These are phyloP conservation scores for Lindgomyces ingoldianus DNA, from an alignment of 495 filamentous ascomycete genomes.

Conservation along the genomic window DNA sequence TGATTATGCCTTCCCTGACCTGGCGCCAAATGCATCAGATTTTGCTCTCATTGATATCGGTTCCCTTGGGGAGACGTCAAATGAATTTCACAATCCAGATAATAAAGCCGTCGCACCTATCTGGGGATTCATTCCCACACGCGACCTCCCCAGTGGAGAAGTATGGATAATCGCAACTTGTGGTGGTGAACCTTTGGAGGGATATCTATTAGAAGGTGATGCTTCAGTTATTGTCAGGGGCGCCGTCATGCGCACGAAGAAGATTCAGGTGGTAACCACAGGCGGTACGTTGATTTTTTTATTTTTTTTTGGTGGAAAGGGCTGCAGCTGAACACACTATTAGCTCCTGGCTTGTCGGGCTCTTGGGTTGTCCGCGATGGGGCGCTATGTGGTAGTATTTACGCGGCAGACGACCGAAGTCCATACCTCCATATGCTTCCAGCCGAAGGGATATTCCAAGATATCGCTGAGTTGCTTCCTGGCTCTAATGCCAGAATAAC, in stretches of 20 bases:
- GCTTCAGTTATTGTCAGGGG: neutral
- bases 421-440: slow-evolving; percentile 3
- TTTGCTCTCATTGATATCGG: neutral
- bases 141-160: neutral
- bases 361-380: neutral
- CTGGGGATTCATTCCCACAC: neutral
- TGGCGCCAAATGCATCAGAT: neutral
- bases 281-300: neutral
- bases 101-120: neutral
- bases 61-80: neutral
- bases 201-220: neutral
- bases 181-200: neutral
- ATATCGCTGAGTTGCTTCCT: no score
- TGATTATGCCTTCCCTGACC: neutral
- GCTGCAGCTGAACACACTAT: neutral
- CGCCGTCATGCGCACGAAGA: neutral
- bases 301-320: neutral
- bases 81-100: neutral
- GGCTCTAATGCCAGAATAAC: no score
- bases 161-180: neutral
- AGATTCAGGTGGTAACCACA: neutral
- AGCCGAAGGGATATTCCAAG: neutral
- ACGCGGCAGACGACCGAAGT: neutral
- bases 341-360: neutral
- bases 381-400: neutral